These are phyloP conservation scores for Nakaseomyces kungkrabaensis DNA, from an alignment of 1,139 yeast genomes.

Conservation along the genomic window DNA sequence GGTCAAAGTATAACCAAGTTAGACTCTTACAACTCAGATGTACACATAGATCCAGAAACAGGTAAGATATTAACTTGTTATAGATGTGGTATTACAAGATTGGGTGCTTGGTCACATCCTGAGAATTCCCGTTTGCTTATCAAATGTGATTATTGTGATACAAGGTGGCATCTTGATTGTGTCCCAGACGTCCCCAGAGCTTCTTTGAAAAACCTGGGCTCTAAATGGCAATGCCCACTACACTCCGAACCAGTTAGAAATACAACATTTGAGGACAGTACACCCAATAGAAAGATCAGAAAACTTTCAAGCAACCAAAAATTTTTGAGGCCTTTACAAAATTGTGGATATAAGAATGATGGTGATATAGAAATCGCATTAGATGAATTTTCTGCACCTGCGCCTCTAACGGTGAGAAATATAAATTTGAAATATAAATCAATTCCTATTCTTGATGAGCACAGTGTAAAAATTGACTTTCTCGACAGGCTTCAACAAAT, in stretches of 20 bases:
- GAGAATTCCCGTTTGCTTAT: conserved; percentile 39
- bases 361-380: conserved; percentile 54
- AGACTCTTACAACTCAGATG: conserved; percentile 44
- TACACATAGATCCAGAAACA: conserved; percentile 55
- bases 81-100: conserved; percentile 44
- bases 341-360: conserved; percentile 53
- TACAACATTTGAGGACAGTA: conserved; percentile 29
- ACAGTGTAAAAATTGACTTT: conserved; percentile 67
- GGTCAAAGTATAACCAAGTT: conserved; percentile 33
- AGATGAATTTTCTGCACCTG: conserved; percentile 38
- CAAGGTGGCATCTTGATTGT: conserved; percentile 93
- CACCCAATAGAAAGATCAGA: conserved; percentile 12
- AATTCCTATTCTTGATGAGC: conserved; percentile 46
- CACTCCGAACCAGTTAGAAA: conserved; percentile 38
- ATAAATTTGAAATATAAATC: conserved; percentile 29
- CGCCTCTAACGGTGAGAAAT: conserved; percentile 32
- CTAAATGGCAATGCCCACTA: conserved; percentile 90
- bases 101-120: conserved; percentile 47
- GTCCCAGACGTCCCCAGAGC: conserved; percentile 60
- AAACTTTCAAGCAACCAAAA: conserved; percentile 43
- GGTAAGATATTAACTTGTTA: conserved; percentile 55
- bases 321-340: conserved; percentile 45
- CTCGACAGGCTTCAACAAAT: conserved; percentile 37
- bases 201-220: conserved; percentile 65
- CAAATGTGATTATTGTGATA: conserved; percentile 76